Evolutionary conservation across 495 filamentous ascomycete genomes (phyloP).

Genomic region (Penicillium lagena): DNA sequence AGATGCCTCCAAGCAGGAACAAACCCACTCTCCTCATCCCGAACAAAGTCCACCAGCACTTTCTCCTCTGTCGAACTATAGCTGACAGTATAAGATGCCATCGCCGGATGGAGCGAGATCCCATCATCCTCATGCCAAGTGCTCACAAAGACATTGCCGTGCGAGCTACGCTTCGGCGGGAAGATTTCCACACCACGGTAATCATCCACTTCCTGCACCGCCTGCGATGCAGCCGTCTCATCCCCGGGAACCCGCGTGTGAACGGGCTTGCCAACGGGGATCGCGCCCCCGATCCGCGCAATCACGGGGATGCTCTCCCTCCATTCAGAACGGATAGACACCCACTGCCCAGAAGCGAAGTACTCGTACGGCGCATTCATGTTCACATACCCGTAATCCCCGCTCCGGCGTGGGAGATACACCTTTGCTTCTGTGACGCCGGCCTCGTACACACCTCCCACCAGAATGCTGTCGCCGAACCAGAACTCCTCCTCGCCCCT

Average conservation of each 20-base stretch:
- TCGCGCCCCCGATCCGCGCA: constrained; percentile 52
- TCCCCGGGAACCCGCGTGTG: constrained; percentile 53
- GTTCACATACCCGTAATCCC: constrained; percentile 55
- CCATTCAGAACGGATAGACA: constrained; percentile 52
- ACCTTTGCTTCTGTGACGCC: constrained; percentile 44
- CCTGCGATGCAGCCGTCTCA: constrained; percentile 41
- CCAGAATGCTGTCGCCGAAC: constrained; percentile 60
- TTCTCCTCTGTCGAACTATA: constrained; percentile 39
- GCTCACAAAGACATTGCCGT: constrained; percentile 30
- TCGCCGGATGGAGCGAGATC: constrained; percentile 37
- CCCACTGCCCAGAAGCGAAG: constrained; percentile 54
- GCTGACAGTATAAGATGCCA: constrained; percentile 35
- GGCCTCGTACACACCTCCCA: constrained; percentile 59
- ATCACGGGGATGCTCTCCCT: constrained; percentile 54
- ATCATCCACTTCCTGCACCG: constrained; percentile 51
- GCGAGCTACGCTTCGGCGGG: constrained; percentile 38
- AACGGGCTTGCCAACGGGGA: constrained; percentile 50
- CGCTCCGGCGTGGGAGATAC: constrained; percentile 51
- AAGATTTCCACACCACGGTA: constrained; percentile 60
- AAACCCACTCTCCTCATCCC: constrained; percentile 32
- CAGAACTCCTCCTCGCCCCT: constrained; percentile 62
- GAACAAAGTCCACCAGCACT: constrained; percentile 34
- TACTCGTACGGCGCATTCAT: constrained; percentile 54
- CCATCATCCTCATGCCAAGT: constrained; percentile 64
- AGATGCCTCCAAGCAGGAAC: constrained; percentile 47